Evolutionary conservation across 768 basidiomycete species (phyloP), one percentile per base, ranked within the genome.

Genomic region (Kwoniella pini): DNA sequence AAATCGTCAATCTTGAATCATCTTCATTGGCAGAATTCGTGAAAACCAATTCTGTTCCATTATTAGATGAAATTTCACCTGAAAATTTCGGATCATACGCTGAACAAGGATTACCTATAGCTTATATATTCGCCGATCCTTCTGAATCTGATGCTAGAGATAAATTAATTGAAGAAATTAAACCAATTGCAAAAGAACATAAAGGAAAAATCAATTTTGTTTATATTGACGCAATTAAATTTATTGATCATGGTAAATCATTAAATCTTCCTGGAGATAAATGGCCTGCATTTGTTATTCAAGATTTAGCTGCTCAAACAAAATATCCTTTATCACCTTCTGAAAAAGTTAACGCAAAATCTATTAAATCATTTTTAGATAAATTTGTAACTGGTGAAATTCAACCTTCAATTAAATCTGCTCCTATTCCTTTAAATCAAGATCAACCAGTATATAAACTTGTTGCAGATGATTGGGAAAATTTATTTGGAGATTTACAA

Each of bases 221-320:
- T 63, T 95, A 88, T 87, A 98, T 99, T 70, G 96, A 99, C 78
- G 93, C 91, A 22, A 81, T 88, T 81, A 92, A 93, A 79, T 99
- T 93, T 70, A 86, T 85, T 70, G 95, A 98, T 72, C 96, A 99
- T 81, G 96, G 88, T 68, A 93, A 91, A 80, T 89, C 90, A 1
- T 84, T 99, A 59, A 95, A 94, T 83, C 84, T 99, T 57, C 76
- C 78, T 26, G 90, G 91, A 72, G 79, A 86, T 69, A 88, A 88
- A 70, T 97, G 92, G 93, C 96, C 96, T 11, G 83, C 87, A 39
- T 94, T 99, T 75, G 94, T 97, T 72, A 81, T 99, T 66, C 96
- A 98, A 81, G 85, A 96, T 69, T 72, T 97, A 43, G 74, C 81
- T 56, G 84, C 85, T 45, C 90, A 93, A 80, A 85, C 90, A 79